Percentiles rank a stretch among this genome's conserved stretches.
Evolutionary conservation across 345 rosid genomes (phyloP).

Genomic region (Eucalyptus albens): DNA sequence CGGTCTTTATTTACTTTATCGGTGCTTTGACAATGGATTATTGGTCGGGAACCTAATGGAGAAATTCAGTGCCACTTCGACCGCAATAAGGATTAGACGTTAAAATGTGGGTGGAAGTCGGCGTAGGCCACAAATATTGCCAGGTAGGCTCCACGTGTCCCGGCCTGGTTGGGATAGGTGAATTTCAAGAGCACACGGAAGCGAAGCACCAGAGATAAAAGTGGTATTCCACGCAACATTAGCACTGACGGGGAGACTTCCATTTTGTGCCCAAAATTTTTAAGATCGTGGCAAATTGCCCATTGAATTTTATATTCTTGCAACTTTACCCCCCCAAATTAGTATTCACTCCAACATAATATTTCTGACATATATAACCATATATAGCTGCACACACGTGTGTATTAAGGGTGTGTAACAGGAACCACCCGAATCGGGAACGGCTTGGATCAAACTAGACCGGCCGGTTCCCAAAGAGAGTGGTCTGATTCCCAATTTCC

Average conservation of each 20-base stretch:
- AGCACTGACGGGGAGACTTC: not conserved
- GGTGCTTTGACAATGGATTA: not conserved
- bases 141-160: not conserved
- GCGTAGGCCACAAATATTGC: not conserved
- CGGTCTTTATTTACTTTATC: not conserved
- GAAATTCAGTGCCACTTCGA: not conserved
- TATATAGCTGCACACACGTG: fast-evolving
- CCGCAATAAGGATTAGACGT: not conserved
- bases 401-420: fast-evolving
- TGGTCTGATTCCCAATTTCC: fast-evolving
- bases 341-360: not conserved
- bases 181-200: not conserved
- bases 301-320: not conserved
- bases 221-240: not conserved
- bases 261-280: not conserved
- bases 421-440: fast-evolving
- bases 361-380: fast-evolving
- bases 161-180: not conserved
- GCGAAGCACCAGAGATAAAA: not conserved
- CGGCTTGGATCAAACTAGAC: fast-evolving
- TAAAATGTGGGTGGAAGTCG: not conserved
- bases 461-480: no score
- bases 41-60: not conserved
- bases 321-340: fast-evolving
- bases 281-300: not conserved